Evolutionary conservation across 1,284 basidiomycete species (phyloP), one percentile per base, ranked within the genome.

Genomic region (Ustilago curta): DNA sequence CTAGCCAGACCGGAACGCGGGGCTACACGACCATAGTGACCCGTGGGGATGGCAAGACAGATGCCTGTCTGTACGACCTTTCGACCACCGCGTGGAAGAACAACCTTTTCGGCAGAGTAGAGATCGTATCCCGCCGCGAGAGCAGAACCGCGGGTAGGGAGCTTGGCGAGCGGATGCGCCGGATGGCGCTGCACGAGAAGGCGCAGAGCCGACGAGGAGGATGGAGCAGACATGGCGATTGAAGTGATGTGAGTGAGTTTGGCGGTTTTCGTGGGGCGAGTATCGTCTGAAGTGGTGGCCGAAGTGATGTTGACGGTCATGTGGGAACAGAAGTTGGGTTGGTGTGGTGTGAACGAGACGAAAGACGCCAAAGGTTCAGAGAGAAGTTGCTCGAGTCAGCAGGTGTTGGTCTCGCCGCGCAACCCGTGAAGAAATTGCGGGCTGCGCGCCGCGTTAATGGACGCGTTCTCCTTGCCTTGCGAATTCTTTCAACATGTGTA

Each of bases 21-120:
- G 2, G 96, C 96, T 65, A 99, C 92, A 52, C 97, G 92, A 63
- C 95, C 96, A 84, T 99, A 99, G 7, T 94, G 95, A 0, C 94
- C 95, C 35, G 87, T 87, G 0, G 97, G 97, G 1, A 99, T 92
- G 14, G 95, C 95, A 65, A 99, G 91, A 12, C 92, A 93, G 60
- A 99, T 88, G 70, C 95, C 94, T 1, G 94, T 95, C 82, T 94
- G 91, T 31, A 99, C 87, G 14, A 98, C 87, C 6, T 93, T 94
- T 83, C 96, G 94, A 54, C 94, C 94, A 55, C 88, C 76, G 7
- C 54, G 63, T 5, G 76, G 47, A 43, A 77, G 53, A 18, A 78
- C 37, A 49, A 74, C 59, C 40, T 70, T 70, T 12, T 83, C 87
- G 45, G 82, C 92, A 90, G 92, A 92, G 86, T 94, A 97, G 43